Evolutionary conservation across 345 rosid species (phyloP), one percentile per base, ranked within the genome.

Genomic region (Punica granatum): DNA sequence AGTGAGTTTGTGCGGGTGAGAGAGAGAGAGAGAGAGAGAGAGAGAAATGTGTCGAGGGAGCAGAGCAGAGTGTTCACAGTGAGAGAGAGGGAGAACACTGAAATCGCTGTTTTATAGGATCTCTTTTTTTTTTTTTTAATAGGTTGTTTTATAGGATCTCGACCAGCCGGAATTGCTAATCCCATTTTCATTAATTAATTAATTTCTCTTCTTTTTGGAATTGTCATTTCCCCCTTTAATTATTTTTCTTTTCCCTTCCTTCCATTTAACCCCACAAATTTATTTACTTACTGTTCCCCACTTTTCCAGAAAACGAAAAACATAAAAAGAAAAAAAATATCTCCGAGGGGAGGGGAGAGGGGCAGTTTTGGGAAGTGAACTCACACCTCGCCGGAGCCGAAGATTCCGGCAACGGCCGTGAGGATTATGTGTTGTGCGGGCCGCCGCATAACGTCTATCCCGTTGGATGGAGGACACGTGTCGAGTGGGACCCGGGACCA

Each of bases 81-180:
- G 66, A 67, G 72, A 66, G 65, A 71, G 36, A 64, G 65, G 66
- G 59, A 23, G 65, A 35, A 74, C 81, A 70, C 85, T 76, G 78
- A 71, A 74, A 46, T 70, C 69, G 71, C 83, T 73, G 74, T 75
- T 84, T 79, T 84, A 87, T 83, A 87, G 89, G 83, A 84, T 82
- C 84, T 67, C 72, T 4, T 37, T 11, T n/a, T n/a, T n/a, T n/a
- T n/a, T n/a, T n/a, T n/a, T n/a, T n/a, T n/a, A n/a, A n/a, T n/a
- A n/a, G n/a, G 71, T 82, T 73, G 74, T 75, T 84, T 79, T 84
- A 87, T 83, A 87, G 89, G 83, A 84, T 82, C 85, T 65, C 72
- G 41, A 75, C 63, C 74, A 72, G 76, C 85, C 81, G 15, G 66
- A 46, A 58, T 69, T 35, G 71, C 51, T 34, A 66, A 42, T 33